Conservation (phyloP, 2,329 filamentous ascomycete species). For the Paramyrothecium roridum region DNA sequence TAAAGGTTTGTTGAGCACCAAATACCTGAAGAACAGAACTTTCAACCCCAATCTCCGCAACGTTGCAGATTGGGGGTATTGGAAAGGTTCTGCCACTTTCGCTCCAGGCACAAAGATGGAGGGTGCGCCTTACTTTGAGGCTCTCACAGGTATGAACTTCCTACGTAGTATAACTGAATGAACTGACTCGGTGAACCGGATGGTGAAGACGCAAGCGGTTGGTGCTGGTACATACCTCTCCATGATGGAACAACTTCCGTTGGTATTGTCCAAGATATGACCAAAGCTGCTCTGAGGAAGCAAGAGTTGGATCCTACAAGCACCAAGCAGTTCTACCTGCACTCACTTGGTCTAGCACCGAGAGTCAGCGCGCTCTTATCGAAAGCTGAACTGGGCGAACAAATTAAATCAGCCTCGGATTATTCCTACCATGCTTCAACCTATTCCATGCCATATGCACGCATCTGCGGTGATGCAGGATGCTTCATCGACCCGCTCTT, state of each 20-base stretch:
- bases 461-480: constrained; percentile 44
- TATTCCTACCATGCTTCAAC: constrained; percentile 42
- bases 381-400: constrained; percentile 25
- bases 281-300: constrained; percentile 31
- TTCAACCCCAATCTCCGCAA: constrained; percentile 47
- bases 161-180: too few species aligned
- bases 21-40: constrained; percentile 44
- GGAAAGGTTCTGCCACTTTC: constrained; percentile 29
- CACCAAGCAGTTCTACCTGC: constrained; percentile 27
- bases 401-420: constrained; percentile 38
- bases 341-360: constrained; percentile 29
- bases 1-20: constrained; percentile 40
- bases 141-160: constrained; percentile 17
- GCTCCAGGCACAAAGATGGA: constrained; percentile 29
- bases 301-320: constrained; percentile 12
- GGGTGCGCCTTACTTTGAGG: constrained; percentile 40
- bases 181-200: too few species aligned
- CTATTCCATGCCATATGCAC: constrained; percentile 36
- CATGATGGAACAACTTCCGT: constrained; percentile 42
- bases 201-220: constrained; percentile 37
- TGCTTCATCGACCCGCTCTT: constrained; percentile 49
- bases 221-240: constrained; percentile 48
- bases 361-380: constrained; percentile 23
- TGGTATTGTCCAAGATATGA: constrained; percentile 38
- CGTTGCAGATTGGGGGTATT: constrained; percentile 48